Conservation (phyloP, 1,139 yeast species). For the Debaryomyces subglobosus region DNA sequence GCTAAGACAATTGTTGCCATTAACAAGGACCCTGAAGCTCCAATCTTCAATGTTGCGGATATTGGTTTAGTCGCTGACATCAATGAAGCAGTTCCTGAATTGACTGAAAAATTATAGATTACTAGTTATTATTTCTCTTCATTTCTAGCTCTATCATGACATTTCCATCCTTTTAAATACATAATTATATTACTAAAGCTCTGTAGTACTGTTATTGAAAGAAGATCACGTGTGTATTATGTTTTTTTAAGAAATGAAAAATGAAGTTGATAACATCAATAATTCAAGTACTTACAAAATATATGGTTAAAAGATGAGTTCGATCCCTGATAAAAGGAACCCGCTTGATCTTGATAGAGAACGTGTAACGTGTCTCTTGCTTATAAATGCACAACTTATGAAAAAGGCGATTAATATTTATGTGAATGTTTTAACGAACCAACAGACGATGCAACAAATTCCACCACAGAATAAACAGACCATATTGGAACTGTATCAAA, state of each 20-base stretch:
- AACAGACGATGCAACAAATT: constrained; percentile 37
- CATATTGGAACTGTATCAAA: constrained; percentile 51
- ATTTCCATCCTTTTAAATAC: background rate
- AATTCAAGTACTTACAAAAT: background rate
- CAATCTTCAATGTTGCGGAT: constrained; percentile 91
- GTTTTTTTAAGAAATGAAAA: background rate
- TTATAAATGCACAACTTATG: constrained; percentile 55
- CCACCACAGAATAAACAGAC: constrained; percentile 39
- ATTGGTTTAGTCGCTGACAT: constrained; percentile 88
- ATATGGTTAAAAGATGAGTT: constrained; percentile 5
- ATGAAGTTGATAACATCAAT: background rate
- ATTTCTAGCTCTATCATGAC: background rate
- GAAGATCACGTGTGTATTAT: background rate
- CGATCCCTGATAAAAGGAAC: constrained; percentile 3
- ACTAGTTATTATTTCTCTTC: background rate
- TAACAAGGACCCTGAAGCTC: constrained; percentile 92
- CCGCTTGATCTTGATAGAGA: constrained; percentile 36
- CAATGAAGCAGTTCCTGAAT: constrained; percentile 82
- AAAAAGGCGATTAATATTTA: constrained; percentile 49
- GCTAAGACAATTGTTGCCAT: constrained; percentile 92
- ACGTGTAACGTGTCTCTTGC: constrained; percentile 52
- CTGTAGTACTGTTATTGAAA: background rate
- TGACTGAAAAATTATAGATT: constrained; percentile 65
- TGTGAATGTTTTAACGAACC: constrained; percentile 39
- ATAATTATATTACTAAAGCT: background rate